Evolutionary conservation across 179 eudicot genomes (phyloP), one percentile per base, ranked within the genome.

Genomic region (Sideroxylon spinosum): DNA sequence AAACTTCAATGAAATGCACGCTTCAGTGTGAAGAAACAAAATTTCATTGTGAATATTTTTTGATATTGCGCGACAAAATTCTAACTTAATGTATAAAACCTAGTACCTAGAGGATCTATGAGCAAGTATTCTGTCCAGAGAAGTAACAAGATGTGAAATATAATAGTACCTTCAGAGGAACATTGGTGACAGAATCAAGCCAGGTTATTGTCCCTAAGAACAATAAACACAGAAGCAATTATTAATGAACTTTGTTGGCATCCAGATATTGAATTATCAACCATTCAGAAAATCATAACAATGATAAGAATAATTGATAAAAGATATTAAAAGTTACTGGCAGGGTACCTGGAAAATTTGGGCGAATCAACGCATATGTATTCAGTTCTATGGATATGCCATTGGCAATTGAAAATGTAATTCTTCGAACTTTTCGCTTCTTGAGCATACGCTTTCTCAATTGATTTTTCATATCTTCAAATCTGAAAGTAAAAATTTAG

Each of bases 341-440:
- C 69, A 82, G 44, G 44, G 5, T 73, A 90, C 99, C 99, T 86
- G 92, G 95, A 85, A 82, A 74, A 59, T 97, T 91, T 64, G 99
- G 95, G 79, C 99, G 99, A 78, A 95, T 87, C 62, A 95, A 84
- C 77, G 99, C 99, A 88, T 93, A 95, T 69, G 95, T 89, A 83
- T 91, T 88, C 76, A 95, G 83, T 81, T 91, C 94, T 76, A 95
- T 89, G 56, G 99, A 89, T 78, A 91, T 74, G 68, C 95, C 98
- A 84, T 82, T 81, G 75, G 90, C 91, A 85, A 95, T 86, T 46
- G 86, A 76, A 79, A 95, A 86, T 20, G 86, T 85, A 75, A 90
- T 84, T 81, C 94, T 90, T 81, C 97, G 90, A 78, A 93, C 88
- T 87, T 90, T 95, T 17, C 99, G 95, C 85, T 95, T 95, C 89